Evolutionary conservation across 1,139 yeast species (phyloP), one percentile per base, ranked within the genome.

Genomic region (Kodamaea fungicola): DNA sequence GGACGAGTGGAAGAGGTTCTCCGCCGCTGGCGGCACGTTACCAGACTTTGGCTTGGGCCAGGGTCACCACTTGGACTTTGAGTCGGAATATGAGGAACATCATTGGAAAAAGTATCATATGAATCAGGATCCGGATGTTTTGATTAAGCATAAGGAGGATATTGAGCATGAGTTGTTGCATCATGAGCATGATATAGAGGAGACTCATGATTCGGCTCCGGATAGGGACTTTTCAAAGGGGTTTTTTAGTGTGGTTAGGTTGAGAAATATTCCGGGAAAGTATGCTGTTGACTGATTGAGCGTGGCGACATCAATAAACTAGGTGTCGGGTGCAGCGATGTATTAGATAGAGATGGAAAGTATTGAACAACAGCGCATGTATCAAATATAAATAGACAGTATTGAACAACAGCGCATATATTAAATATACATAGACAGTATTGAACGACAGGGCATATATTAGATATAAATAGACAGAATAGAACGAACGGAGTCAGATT

Each of bases 1-100:
- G 37, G 80, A 80, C 12, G 97, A 89, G 55, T 92, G 90, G 83
- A 54, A 78, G 34, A 61, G 63, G n/a, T 90, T 76, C 61, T 71
- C 76, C 7, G 59, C 60, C 2, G 61, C 60, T 7, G 95, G 95
- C 5, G 83, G 85, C 2, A 77, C 76, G 45, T 74, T 92, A 54
- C 97, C 97, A 1, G 97, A 92, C 59, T 80, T 89, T 57, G 96
- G 96, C 7, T 81, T 83, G 44, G 97, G 97, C 13, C 92, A 87
- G n/a, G 97, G 98, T 12, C 97, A 90, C 56, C 97, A 90, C 62
- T 83, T 90, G 35, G 96, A 88, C 62, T 92, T 89, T 54, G 98
- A 92, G 60, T 76, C 78, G 47, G 97, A 90, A 56, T 90, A 89
- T 54, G 97, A 90, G 52, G 81, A 86, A 43, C 97, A 92, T 58